These are phyloP conservation scores for Globisporangium viniferum DNA, from an alignment of 352 stramenopile genomes.

Conservation along the genomic window DNA sequence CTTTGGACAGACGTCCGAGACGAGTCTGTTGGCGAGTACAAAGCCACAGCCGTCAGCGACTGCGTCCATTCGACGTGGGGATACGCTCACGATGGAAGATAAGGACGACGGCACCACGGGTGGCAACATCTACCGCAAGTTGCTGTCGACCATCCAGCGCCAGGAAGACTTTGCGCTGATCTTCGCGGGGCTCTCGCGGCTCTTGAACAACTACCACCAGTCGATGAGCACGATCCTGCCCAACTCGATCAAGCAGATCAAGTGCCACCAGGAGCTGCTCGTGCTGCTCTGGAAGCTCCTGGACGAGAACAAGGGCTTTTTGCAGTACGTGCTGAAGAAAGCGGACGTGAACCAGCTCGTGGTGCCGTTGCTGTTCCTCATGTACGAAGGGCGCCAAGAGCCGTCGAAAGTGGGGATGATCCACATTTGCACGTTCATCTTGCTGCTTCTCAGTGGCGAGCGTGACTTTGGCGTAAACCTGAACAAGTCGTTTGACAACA, in stretches of 20 bases:
- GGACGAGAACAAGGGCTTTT: constrained; percentile 96
- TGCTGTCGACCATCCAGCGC: constrained; percentile 66
- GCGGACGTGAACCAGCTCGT: constrained; percentile 93
- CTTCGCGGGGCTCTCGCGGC: constrained; percentile 90
- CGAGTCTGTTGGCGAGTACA: constrained; percentile 34
- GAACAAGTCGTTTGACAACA: constrained; percentile 95
- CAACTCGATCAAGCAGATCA: constrained; percentile 92
- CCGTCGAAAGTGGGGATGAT: constrained; percentile 94
- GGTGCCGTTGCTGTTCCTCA: constrained; percentile 82
- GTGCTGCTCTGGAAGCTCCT: constrained; percentile 98
- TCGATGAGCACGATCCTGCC: constrained; percentile 92
- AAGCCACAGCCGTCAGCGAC: constrained; percentile 44
- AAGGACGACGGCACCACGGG: constrained; percentile 24
- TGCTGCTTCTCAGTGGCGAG: constrained; percentile 96
- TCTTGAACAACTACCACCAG: constrained; percentile 97
- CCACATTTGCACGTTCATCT: constrained; percentile 98
- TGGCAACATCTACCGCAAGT: constrained; percentile 62
- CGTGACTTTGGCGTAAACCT: constrained; percentile 96
- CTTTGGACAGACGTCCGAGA: constrained; percentile 77
- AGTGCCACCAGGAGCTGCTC: constrained; percentile 97
- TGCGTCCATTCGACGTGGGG: constrained; percentile 25
- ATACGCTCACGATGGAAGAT: constrained; percentile 26
- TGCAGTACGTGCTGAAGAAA: constrained; percentile 92
- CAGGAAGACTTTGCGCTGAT: constrained; percentile 92
- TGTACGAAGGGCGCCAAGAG: constrained; percentile 94